These are phyloP conservation scores for Oenanthe javanica DNA, from an alignment of 140 eudicot species.

Conservation along the genomic window DNA sequence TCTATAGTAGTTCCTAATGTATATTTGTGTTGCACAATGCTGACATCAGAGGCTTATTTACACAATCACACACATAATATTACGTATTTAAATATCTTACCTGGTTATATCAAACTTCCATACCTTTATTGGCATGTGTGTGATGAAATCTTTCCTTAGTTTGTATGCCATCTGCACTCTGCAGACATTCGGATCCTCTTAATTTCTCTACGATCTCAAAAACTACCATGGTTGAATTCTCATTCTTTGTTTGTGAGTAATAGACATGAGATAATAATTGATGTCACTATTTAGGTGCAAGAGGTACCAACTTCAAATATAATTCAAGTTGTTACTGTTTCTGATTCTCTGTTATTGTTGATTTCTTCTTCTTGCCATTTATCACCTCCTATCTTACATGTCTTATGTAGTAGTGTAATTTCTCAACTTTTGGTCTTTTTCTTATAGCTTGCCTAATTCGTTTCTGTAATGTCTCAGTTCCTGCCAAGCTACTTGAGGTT, in stretches of 20 bases:
- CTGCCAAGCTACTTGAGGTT: conserved; percentile 70
- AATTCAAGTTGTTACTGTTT: not conserved
- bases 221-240: not conserved
- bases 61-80: not conserved
- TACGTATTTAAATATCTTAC: not conserved
- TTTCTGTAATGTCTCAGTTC: conserved; percentile 35
- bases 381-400: not conserved
- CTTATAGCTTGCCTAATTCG: not conserved
- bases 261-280: not conserved
- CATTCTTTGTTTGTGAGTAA: not conserved
- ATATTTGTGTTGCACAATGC: not conserved
- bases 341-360: not conserved
- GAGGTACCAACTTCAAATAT: not conserved
- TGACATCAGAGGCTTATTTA: not conserved
- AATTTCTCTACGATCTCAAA: not conserved
- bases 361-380: not conserved
- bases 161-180: not conserved
- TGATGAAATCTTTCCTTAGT: not conserved
- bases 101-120: not conserved
- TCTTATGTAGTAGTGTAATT: not conserved
- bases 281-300: not conserved
- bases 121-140: not conserved
- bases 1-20: not conserved
- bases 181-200: not conserved
- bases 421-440: not conserved